Percentiles rank a stretch among this genome's conserved stretches.
phyloP scores from a whole-genome alignment of 2,329 filamentous ascomycete species.

The Colletotrichum sojae region DNA sequence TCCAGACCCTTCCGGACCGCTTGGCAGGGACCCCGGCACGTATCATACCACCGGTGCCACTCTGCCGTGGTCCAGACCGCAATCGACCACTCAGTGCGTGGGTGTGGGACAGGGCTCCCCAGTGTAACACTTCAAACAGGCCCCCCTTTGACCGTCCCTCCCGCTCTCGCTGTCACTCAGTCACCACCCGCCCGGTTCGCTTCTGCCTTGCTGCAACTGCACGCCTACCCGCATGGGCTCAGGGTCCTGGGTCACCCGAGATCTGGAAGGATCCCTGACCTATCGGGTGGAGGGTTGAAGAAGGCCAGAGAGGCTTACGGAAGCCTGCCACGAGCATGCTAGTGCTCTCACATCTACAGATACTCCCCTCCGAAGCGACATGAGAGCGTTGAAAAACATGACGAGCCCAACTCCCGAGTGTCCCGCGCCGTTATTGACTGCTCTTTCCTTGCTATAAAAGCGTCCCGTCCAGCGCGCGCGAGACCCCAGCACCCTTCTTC shows the following conservation, averaged over 20 bases:
- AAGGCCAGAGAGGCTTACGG: conserved; percentile 6
- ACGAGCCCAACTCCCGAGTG: conserved; percentile 9
- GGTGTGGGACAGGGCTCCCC: conserved; percentile 9
- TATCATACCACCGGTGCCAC: conserved; percentile 32
- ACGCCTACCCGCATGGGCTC: conserved; percentile 26
- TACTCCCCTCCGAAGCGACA: background rate
- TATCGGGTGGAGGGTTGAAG: conserved; percentile 3
- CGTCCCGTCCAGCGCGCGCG: background rate
- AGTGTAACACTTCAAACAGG: conserved; percentile 21
- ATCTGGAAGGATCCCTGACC: conserved; percentile 17
- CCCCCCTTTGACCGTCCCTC: background rate
- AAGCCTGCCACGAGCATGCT: background rate
- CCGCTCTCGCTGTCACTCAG: background rate
- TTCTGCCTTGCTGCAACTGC: conserved; percentile 21
- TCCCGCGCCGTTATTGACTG: conserved; percentile 2
- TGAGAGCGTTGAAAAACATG: background rate
- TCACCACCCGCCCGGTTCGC: conserved; percentile 1
- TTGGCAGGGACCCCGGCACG: conserved; percentile 33
- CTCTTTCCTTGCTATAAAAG: conserved; percentile 2
- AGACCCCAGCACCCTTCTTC: too few relatives aligned
- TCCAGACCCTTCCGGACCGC: conserved; percentile 35
- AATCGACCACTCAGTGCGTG: conserved; percentile 34
- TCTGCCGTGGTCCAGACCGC: conserved; percentile 36
- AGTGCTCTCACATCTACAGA: too few relatives aligned
- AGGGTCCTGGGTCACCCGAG: conserved; percentile 22